Conservation (phyloP, 2,329 filamentous ascomycete genomes). For the Claviceps humidiphila region DNA sequence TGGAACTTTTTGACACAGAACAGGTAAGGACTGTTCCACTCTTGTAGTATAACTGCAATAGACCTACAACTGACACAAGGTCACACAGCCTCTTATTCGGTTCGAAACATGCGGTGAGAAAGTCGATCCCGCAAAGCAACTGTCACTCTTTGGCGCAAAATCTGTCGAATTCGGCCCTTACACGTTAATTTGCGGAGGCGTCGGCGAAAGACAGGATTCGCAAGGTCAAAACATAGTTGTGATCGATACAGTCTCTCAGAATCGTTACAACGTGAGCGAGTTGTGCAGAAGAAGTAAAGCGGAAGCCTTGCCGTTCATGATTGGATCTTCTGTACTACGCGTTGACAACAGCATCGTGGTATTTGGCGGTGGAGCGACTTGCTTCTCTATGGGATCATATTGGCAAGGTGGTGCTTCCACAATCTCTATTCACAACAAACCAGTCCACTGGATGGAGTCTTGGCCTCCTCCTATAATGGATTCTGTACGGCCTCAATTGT, state of each 20-base stretch:
- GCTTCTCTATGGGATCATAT: constrained; percentile 80
- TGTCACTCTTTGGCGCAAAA: constrained; percentile 22
- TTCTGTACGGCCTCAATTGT: constrained; percentile 8
- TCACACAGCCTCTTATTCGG: constrained; percentile 13
- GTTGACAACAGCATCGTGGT: constrained; percentile 43
- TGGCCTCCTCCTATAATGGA: not conserved
- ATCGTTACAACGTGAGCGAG: constrained; percentile 17
- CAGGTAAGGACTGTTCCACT: not conserved
- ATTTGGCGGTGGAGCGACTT: constrained; percentile 70
- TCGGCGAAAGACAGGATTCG: constrained; percentile 14
- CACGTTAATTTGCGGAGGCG: constrained; percentile 19
- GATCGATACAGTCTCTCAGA: constrained; percentile 15
- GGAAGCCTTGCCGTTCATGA: constrained; percentile 43
- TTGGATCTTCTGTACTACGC: constrained; percentile 49
- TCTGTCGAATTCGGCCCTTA: constrained; percentile 11
- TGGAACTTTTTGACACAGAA: not conserved
- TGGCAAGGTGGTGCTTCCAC: constrained; percentile 56
- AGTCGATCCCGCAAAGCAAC: not conserved
- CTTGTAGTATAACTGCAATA: not conserved
- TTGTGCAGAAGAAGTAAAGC: constrained; percentile 3
- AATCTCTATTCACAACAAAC: constrained; percentile 13
- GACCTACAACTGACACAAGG: not conserved
- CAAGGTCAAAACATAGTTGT: constrained; percentile 18
- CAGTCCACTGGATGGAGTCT: not conserved
- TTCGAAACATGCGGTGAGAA: constrained; percentile 9